Percentiles rank a stretch among this genome's conserved stretches.
phyloP scores from a whole-genome alignment of 1,284 basidiomycete species.

The Apiotrichum brassicae region DNA sequence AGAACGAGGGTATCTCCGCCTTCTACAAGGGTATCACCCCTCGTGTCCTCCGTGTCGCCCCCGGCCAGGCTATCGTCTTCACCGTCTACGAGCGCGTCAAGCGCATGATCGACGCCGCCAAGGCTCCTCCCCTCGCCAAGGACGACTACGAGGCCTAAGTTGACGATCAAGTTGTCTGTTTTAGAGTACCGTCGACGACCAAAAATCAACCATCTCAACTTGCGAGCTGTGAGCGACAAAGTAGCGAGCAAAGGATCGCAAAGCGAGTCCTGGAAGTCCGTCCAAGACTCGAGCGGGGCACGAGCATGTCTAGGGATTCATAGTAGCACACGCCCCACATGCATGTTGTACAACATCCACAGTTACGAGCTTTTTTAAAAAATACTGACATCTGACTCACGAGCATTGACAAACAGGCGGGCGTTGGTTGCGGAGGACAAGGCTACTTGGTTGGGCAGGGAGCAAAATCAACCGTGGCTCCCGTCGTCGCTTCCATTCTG shows the following conservation, averaged over 20 bases:
- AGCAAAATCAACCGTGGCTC: no score
- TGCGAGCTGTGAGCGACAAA: background rate
- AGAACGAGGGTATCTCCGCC: conserved; percentile 75
- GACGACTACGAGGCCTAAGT: conserved; percentile 21
- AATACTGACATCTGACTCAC: background rate
- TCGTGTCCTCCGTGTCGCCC: conserved; percentile 90
- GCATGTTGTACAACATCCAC: conserved; percentile 21
- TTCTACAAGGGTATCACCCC: conserved; percentile 99
- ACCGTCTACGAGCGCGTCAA: conserved; percentile 73
- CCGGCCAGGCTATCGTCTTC: conserved; percentile 61
- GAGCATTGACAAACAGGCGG: no score
- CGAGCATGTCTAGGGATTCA: conserved; percentile 2
- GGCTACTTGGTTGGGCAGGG: no score
- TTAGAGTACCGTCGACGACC: background rate
- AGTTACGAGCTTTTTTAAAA: no score
- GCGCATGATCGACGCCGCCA: conserved; percentile 62
- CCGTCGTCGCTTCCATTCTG: no score
- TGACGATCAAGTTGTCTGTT: conserved; percentile 9
- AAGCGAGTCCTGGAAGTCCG: background rate
- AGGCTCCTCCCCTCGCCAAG: conserved; percentile 47
- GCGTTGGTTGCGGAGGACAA: no score
- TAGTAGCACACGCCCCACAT: conserved; percentile 14
- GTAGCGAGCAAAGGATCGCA: background rate
- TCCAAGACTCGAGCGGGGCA: background rate
- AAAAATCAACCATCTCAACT: background rate